Base-by-base conservation (phyloP, 306 rosid species). In the Calophaca sinica region DNA sequence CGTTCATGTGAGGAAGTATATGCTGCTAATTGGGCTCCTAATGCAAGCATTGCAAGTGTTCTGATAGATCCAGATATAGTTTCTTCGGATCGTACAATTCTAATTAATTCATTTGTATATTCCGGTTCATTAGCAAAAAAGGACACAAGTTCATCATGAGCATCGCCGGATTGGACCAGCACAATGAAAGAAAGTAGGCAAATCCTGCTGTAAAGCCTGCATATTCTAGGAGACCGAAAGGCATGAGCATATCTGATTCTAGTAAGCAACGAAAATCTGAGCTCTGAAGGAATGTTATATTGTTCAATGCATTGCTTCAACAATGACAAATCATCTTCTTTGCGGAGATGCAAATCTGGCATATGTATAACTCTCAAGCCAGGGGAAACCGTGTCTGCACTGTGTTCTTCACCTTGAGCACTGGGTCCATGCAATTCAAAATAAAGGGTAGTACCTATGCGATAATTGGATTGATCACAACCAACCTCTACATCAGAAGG, bases 41-140 rank as follows among this genome's bases (percentile, higher is more conserved):
- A 78, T 69, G 98, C 99, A 86, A 90, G 97, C 98, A 96, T 96
- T 35, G 97, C 98, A 54, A 92, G 92, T 46, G 99, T 96, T 83
- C 97, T 90, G 72, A 96, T 89, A 64, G 91, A 81, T 77, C 98
- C 99, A 55, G 96, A 90, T 69, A 96, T 87, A 68, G 83, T 83
- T 79, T 90, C 91, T 70, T 96, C 97, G 7, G 97, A 86, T 11
- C 98, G 93, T 71, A 92, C 99, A 85, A 92, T 81, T 85, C 87
- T 96, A 80, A 96, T 90, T 54, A 96, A 79, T 74, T 96, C 99
- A 84, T 92, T 96, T 52, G 99, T 96, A 76, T 88, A 96, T 81
- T 96, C 98, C 11, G 99, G 99, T 84, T 96, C 98, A 85, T 89
- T 96, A 85, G 99, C 99, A 85, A 92, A 92, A 83, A 92, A 96